Evolutionary conservation across 768 basidiomycete species (phyloP).

Genomic region (Mycena haematopus): DNA sequence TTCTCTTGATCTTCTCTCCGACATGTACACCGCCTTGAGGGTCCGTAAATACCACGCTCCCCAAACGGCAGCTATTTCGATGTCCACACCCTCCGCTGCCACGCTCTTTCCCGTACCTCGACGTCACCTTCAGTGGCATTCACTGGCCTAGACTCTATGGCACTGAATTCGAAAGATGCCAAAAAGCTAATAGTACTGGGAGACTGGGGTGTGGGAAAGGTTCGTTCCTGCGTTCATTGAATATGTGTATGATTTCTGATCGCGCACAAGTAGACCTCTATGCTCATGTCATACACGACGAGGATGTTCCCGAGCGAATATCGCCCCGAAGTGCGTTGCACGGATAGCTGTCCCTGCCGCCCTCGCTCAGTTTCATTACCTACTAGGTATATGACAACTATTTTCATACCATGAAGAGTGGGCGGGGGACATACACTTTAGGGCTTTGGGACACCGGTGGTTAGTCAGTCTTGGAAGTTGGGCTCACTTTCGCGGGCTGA

Average conservation of each 20-base stretch:
- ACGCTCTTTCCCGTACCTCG: too few species aligned
- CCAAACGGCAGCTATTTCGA: too few species aligned
- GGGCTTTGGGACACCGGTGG: constrained; percentile 99
- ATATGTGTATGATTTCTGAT: not conserved
- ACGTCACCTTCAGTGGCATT: too few species aligned
- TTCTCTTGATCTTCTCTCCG: too few species aligned
- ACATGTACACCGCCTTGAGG: too few species aligned
- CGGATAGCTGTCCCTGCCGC: constrained; percentile 22
- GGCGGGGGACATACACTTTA: constrained; percentile 97
- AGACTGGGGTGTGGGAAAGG: not conserved
- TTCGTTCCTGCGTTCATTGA: not conserved
- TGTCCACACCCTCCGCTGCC: too few species aligned
- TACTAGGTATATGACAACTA: constrained; percentile 97
- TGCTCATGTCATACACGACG: constrained; percentile 95
- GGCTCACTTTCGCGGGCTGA: not conserved
- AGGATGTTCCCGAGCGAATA: constrained; percentile 99
- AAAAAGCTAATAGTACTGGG: not conserved
- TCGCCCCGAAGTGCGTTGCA: constrained; percentile 85
- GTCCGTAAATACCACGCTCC: too few species aligned
- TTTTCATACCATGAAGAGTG: constrained; percentile 99
- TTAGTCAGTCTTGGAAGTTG: constrained; percentile 46
- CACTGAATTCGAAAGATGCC: too few species aligned
- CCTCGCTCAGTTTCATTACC: too few species aligned
- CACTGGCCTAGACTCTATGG: too few species aligned
- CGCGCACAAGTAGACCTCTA: constrained; percentile 76